These are phyloP conservation scores for Macadamia integrifolia DNA, from an alignment of 164 flowering plant species.

Conservation along the genomic window DNA sequence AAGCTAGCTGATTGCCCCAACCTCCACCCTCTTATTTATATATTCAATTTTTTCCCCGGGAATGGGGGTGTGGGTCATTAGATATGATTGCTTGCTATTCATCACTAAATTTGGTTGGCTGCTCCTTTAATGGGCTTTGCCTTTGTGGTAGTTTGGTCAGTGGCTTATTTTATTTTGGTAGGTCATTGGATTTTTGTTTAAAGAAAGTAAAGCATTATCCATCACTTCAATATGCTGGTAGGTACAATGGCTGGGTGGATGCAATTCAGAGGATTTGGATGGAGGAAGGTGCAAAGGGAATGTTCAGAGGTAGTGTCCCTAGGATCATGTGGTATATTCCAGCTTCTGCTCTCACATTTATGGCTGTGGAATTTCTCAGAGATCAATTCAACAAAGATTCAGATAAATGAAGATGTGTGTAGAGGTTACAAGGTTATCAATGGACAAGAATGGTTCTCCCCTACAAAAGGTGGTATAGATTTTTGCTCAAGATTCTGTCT, in stretches of 20 bases:
- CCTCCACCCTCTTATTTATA: too few species aligned
- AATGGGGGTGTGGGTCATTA: too few species aligned
- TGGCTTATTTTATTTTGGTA: neutral
- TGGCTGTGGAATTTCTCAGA: slow-evolving; percentile 90
- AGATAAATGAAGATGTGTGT: slow-evolving; percentile 13
- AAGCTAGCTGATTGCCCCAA: too few species aligned
- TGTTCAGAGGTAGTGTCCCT: slow-evolving; percentile 86
- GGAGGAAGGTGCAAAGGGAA: slow-evolving; percentile 63
- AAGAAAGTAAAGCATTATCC: neutral
- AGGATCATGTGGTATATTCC: slow-evolving; percentile 91
- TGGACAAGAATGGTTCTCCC: slow-evolving; percentile 44
- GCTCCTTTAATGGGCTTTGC: too few species aligned
- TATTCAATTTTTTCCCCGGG: too few species aligned
- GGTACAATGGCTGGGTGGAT: slow-evolving; percentile 85
- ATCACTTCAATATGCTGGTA: slow-evolving; percentile 14
- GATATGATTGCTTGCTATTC: too few species aligned
- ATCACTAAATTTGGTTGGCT: too few species aligned
- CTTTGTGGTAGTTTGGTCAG: neutral
- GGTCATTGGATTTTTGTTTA: too few species aligned
- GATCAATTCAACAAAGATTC: slow-evolving; percentile 49
- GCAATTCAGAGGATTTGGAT: slow-evolving; percentile 56
- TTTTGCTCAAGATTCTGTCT: neutral
- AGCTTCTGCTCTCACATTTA: slow-evolving; percentile 90
- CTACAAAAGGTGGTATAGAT: slow-evolving; percentile 33
- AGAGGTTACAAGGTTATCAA: slow-evolving; percentile 43